phyloP scores from a whole-genome alignment of 805 yeast genomes.

The Saturnispora galanensis region DNA sequence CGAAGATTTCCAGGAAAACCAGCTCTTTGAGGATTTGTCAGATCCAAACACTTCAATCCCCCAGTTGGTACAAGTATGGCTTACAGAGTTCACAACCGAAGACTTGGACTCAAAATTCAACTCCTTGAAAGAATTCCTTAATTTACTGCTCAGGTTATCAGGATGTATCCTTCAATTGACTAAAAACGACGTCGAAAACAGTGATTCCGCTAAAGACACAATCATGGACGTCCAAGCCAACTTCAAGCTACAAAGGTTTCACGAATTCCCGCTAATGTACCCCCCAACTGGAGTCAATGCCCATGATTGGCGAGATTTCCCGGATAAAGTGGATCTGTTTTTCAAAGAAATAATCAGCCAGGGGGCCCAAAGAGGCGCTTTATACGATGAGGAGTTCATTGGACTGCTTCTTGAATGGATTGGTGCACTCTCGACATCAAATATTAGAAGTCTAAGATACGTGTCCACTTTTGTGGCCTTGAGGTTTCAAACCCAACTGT shows the following conservation, averaged over 20 bases:
- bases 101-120: conserved; percentile 29
- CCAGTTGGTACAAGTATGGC: conserved; percentile 49
- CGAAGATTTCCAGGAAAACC: conserved; percentile 37
- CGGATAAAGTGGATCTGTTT: conserved; percentile 45
- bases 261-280: conserved; percentile 53
- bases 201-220: conserved; percentile 55
- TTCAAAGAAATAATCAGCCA: conserved; percentile 40
- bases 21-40: conserved; percentile 41
- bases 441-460: conserved; percentile 61
- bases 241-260: conserved; percentile 50
- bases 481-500: conserved; percentile 49
- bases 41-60: conserved; percentile 38
- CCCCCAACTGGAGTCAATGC: conserved; percentile 22
- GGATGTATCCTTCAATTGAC: conserved; percentile 63
- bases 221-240: conserved; percentile 59
- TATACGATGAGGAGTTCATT: conserved; percentile 40
- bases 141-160: conserved; percentile 57
- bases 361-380: conserved; percentile 52
- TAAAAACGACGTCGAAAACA: conserved; percentile 56
- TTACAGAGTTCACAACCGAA: conserved; percentile 35
- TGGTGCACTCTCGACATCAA: conserved; percentile 58
- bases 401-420: conserved; percentile 66
- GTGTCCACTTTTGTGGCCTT: conserved; percentile 53
- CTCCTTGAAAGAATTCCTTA: conserved; percentile 55
- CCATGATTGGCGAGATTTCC: conserved; percentile 41